Base-by-base conservation (phyloP, 2,329 filamentous ascomycete species). In the Alternaria novae-zelandiae region DNA sequence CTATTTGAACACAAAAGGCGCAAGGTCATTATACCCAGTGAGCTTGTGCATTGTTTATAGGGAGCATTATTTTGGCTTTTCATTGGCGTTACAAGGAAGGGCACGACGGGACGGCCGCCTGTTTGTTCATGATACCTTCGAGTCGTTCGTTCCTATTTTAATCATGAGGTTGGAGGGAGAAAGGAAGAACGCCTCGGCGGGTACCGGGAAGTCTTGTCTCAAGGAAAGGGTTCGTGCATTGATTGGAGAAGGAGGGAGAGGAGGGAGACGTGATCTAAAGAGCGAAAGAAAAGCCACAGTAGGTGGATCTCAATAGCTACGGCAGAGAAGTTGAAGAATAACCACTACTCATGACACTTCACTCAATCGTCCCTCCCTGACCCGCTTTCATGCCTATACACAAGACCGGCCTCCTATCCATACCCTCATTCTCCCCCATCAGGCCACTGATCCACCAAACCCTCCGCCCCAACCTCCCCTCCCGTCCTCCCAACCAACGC, bases 391-490 rank as follows among this genome's bases (percentile, higher is more conserved):
- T 28, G 45, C 20, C 17, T 13, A 45, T 45, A 20, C 11, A 45
- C 11, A 11, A 45, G 11, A 7, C 17, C 43, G 10, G 12, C n/a
- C 43, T 44, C 43, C 43, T 41, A 45, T 20, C 46, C 15, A 20
- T 20, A 32, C 30, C 20, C 43, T 47, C 41, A 45, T 15, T 55
- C 51, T 47, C 56, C 62, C 25, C 53, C 59, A 53, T 76, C 71
- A 28, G 74, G 74, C 74, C 74, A 76, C 66, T 76, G 74, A 68
- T 76, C 74, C 44, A 67, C 68, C 20, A 53, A 41, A n/a, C 20
- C 49, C 30, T 53, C 49, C 49, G 15, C 20, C 20, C 36, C 63
- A 74, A 63, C 44, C 68, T 69, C 61, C 63, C 68, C 28, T 61
- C 65, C 25, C 20, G 49, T n/a, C 10, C 70, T 70, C 46, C 66